Evolutionary conservation across 768 basidiomycete species (phyloP).

Genomic region (Lactarius quietus): DNA sequence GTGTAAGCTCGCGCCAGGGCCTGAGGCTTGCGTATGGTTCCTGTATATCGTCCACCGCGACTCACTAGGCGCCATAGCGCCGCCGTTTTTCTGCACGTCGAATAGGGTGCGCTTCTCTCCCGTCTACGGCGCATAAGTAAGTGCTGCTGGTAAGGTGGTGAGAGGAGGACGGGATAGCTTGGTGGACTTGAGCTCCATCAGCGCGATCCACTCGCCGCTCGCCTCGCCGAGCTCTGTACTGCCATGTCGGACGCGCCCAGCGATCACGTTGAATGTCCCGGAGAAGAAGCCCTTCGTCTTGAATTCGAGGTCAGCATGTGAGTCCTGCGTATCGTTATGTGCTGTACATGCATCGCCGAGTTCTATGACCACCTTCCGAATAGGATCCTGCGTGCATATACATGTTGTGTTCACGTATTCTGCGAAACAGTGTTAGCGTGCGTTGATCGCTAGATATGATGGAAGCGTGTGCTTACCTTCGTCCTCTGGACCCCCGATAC

Average conservation of each 20-base stretch:
- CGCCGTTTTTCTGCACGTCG: constrained; percentile 73
- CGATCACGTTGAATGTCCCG: constrained; percentile 84
- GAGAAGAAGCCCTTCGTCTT: no score
- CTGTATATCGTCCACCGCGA: constrained; percentile 83
- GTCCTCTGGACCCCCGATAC: constrained; percentile 80
- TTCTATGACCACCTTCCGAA: constrained; percentile 94
- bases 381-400: constrained; percentile 83
- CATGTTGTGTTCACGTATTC: constrained; percentile 88
- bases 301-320: constrained; percentile 86
- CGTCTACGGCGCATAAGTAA: constrained; percentile 41
- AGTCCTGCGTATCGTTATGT: constrained; percentile 72
- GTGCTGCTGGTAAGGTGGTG: neutral
- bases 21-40: constrained; percentile 78
- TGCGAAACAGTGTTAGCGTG: no score
- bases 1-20: constrained; percentile 80
- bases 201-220: constrained; percentile 84
- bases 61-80: constrained; percentile 75
- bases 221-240: constrained; percentile 76
- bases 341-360: constrained; percentile 87
- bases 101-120: no score
- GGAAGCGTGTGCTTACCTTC: no score
- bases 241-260: constrained; percentile 70
- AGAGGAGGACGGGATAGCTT: constrained; percentile 43
- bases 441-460: no score
- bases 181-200: constrained; percentile 77